A percentile compares a stretch with the other conserved stretches of the same genome.
These are phyloP conservation scores for Tulasnella sp. DNA, from an alignment of 768 basidiomycete genomes.

Conservation along the genomic window DNA sequence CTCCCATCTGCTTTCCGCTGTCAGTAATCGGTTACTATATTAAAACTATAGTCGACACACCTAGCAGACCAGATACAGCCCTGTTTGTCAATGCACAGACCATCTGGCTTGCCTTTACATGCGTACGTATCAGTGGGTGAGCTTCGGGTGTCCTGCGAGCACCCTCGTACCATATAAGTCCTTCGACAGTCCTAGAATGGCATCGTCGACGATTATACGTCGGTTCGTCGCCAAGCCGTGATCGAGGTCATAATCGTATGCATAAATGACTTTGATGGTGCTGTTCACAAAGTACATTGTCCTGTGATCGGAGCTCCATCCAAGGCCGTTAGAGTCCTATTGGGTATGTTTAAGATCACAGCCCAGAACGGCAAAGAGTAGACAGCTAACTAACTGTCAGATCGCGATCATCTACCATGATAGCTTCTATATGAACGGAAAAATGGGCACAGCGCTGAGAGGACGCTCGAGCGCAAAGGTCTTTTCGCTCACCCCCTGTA, in stretches of 20 bases:
- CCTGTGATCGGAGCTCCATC: constrained; percentile 51
- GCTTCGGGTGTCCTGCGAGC: too few relatives aligned
- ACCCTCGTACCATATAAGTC: neutral
- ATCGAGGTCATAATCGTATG: constrained; percentile 47
- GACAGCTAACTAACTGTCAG: constrained; percentile 42
- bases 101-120: constrained; percentile 32
- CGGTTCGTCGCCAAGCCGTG: constrained; percentile 47
- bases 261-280: constrained; percentile 51
- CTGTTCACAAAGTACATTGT: constrained; percentile 71
- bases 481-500: constrained; percentile 24
- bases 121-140: too few relatives aligned
- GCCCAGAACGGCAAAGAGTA: neutral
- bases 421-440: constrained; percentile 25
- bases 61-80: constrained; percentile 58
- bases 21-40: neutral
- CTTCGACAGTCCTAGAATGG: constrained; percentile 36
- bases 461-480: too few relatives aligned
- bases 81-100: constrained; percentile 52
- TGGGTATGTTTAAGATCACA: neutral
- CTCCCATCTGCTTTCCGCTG: constrained; percentile 50
- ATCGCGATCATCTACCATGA: constrained; percentile 48
- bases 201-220: constrained; percentile 47
- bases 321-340: constrained; percentile 53
- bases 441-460: too few relatives aligned
- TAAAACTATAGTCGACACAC: constrained; percentile 20